Evolutionary conservation across 345 rosid genomes (phyloP).

Genomic region (Brassica rapa): DNA sequence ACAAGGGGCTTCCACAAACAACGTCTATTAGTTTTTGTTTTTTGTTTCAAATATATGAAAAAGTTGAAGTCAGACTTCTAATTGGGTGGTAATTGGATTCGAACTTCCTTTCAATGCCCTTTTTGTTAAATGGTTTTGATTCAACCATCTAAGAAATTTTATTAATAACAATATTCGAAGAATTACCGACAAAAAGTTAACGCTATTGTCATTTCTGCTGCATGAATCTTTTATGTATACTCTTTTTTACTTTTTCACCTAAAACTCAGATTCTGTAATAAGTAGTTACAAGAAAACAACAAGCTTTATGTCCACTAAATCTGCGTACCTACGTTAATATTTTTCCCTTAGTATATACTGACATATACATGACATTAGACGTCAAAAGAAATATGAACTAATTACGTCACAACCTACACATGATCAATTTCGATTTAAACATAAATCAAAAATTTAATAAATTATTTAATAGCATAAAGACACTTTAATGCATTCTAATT

Average conservation of each 20-base stretch:
- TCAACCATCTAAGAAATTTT: background rate
- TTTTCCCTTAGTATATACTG: background rate
- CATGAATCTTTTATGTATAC: background rate
- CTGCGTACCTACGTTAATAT: background rate
- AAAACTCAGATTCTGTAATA: constrained; percentile 13
- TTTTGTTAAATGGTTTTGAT: background rate
- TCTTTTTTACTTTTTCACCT: background rate
- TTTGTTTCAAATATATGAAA: background rate
- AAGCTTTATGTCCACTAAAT: background rate
- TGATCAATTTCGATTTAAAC: constrained; percentile 18
- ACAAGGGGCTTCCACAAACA: background rate
- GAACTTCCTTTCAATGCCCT: background rate
- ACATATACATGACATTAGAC: constrained; percentile 11
- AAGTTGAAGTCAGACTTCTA: background rate
- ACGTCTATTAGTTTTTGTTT: background rate
- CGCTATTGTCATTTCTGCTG: background rate
- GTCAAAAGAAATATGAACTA: constrained; percentile 20
- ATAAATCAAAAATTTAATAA: background rate
- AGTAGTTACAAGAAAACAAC: constrained; percentile 7
- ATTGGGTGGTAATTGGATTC: background rate
- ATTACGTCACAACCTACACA: constrained; percentile 20
- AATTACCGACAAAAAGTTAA: background rate
- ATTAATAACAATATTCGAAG: background rate
- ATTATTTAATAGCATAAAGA: constrained; percentile 19
- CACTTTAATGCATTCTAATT: constrained; percentile 24